Conservation (phyloP, 129 eudicot species). For the Centella asiatica region DNA sequence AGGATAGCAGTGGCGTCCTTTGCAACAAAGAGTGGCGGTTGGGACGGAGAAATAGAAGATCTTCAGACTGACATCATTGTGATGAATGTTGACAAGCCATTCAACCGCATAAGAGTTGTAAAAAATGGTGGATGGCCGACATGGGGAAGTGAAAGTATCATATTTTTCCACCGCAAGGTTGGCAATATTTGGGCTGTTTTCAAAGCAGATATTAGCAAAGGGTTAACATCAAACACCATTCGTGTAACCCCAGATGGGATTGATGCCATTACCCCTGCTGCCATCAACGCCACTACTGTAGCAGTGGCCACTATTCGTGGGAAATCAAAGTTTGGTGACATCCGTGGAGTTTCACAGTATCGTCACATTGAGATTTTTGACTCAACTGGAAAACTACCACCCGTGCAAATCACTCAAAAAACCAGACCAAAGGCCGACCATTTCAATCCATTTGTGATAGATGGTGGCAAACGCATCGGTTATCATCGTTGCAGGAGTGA, state of each 20-base stretch:
- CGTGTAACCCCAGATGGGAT: not conserved
- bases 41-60: not conserved
- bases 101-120: not conserved
- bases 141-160: not conserved
- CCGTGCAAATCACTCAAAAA: not conserved
- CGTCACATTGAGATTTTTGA: not conserved
- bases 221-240: not conserved
- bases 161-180: conserved; percentile 7
- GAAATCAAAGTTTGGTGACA: not conserved
- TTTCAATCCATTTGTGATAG: not conserved
- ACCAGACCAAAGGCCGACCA: not conserved
- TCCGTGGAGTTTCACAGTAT: not conserved
- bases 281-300: not conserved
- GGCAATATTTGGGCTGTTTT: not conserved
- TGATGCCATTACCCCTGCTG: not conserved
- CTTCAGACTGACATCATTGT: not conserved
- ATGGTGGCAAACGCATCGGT: not conserved
- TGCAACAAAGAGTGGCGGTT: not conserved
- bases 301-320: not conserved
- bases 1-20: conserved; percentile 1
- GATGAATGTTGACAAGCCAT: not conserved
- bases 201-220: not conserved
- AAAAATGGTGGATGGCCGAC: conserved; percentile 2
- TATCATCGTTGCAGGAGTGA: not conserved
- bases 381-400: not conserved